Base-by-base conservation (phyloP, 1,284 basidiomycete species). In the Ganoderma boninense region DNA sequence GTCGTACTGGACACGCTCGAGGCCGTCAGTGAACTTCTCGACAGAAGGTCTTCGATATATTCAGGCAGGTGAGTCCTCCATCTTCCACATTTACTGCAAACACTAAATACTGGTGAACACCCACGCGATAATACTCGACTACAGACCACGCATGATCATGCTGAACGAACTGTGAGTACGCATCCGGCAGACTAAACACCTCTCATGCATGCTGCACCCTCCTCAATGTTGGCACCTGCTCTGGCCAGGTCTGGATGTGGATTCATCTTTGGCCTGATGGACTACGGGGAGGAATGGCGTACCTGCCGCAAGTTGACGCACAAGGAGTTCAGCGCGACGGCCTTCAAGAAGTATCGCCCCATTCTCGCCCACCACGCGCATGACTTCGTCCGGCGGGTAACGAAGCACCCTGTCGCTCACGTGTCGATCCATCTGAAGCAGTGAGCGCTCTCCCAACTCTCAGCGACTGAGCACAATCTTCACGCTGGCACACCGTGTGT, bases 271-370 rank as follows among this genome's bases (percentile, higher is more conserved):
- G 74, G 73, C 0, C 75, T 84, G 11, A 75, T 83, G 72, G 75
- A 76, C 44, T 86, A 87, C 66, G 80, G 82, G 6, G 78, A 83
- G 3, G 74, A 73, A 62, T 88, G 85, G 86, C 81, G 83, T 20
- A 69, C 74, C 1, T 81, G 84, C 59, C 76, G 84, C 32, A 79
- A 79, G 62, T 72, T 83, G 43, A 80, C 83, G 54, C 82, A 84
- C 46, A 69, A 65, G 4, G 71, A 71, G 40, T 73, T 76, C 60
- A 62, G 72, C 57, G 61, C 72, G 23, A 57, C 44, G 0, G 4
- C 67, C 6, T 59, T 72, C 54, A 64, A 69, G 56, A 69, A 72
- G 49, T 75, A 72, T 68, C 67, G 65, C 32, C 71, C 70, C 7
- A 43, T 73, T 14, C 64, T 75, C 26, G 10, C 52, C 0, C 69